Base-by-base conservation (phyloP, 2,329 filamentous ascomycete species). In the Magnaporthiopsis rhizophila region DNA sequence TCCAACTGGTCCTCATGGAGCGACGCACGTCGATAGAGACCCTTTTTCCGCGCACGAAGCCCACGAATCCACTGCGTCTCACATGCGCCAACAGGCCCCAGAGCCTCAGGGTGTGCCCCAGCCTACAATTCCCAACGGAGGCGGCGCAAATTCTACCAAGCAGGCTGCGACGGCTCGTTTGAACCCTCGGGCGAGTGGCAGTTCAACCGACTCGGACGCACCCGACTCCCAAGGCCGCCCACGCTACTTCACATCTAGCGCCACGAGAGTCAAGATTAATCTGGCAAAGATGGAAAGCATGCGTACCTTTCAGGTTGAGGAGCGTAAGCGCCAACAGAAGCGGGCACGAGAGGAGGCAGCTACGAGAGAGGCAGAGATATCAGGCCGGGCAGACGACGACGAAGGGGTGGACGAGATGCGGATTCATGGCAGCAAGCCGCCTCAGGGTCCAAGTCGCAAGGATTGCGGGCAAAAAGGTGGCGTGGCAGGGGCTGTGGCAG, bases 151-250 rank as follows among this genome's bases (percentile, higher is more conserved):
- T n/a, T 6, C n/a, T 12, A 58, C 56, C 56, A 68, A 62, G 8
- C 69, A 69, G 65, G 24, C 18, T 45, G 26, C 56, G n/a, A 58
- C n/a, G 56, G n/a, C 9, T 58, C 4, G 26, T 12, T 58, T 18
- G 50, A 32, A 53, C 3, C 61, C 61, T 9, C 34, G 28, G 38
- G 61, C 26, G 7, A 62, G 18, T 30, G 24, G 26, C 3, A 24
- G 60, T 6, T 62, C 60, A 15, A 34, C 60, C 24, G 62, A 63
- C 34, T 63, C 62, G 3, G 62, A 63, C 26, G 62, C 62, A 2
- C 62, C 62, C 1, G 62, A 63, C 24, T 59, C 62, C 15, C 53
- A 63, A 57, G 62, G 62, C 21, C 56, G 62, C n/a, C 32, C 62
- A 38, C 62, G 62, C 13, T 59, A 38, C 56, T 63, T 63, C 24